Percentiles rank a stretch among this genome's conserved stretches.
Conservation (phyloP, 192 early-diverging fungal species). For the Linnemannia zychae region DNA sequence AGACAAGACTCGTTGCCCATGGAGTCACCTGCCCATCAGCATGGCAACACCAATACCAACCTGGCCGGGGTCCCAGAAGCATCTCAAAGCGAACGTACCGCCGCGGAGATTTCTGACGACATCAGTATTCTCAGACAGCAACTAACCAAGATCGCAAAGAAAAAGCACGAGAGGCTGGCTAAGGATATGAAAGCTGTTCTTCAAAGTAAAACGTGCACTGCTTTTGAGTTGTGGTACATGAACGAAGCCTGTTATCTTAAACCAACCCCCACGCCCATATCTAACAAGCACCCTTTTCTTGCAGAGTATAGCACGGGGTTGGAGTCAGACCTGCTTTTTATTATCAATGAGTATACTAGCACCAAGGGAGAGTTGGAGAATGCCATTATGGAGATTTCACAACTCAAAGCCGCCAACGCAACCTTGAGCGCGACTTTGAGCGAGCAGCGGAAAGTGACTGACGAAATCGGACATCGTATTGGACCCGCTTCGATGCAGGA, state of each 20-base stretch:
- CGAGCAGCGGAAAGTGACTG: background rate
- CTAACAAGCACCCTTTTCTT: background rate
- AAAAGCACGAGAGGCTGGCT: background rate
- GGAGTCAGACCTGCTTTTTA: background rate
- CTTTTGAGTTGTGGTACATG: background rate
- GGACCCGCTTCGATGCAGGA: background rate
- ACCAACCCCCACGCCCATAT: too few species aligned
- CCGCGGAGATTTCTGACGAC: background rate
- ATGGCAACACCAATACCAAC: background rate
- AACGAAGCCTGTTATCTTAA: background rate
- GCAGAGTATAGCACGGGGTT: background rate
- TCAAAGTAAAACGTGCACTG: background rate
- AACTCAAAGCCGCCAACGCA: background rate
- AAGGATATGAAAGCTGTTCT: background rate
- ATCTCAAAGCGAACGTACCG: background rate
- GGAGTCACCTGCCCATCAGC: background rate
- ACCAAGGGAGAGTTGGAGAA: background rate
- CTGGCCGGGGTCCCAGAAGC: background rate
- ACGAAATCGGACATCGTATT: background rate
- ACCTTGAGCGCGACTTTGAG: background rate
- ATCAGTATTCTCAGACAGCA: background rate
- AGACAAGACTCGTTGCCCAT: background rate
- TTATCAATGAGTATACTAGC: slow-evolving; percentile 1
- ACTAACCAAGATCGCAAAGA: background rate
- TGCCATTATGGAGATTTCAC: background rate